phyloP scores from a whole-genome alignment of 495 filamentous ascomycete species.

The Aspergillus avenaceus region DNA sequence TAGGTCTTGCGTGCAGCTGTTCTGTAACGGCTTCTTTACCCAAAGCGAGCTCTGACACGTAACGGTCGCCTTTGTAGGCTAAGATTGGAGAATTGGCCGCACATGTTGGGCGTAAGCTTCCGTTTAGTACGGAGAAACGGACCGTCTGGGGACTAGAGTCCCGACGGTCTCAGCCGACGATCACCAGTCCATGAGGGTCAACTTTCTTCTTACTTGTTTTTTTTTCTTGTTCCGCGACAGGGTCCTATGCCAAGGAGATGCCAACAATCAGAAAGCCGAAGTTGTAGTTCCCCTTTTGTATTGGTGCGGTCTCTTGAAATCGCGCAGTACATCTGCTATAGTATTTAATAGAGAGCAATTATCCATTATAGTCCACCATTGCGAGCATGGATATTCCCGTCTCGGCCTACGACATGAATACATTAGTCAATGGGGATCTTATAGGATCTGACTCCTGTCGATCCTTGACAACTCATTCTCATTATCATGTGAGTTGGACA shows the following conservation, averaged over 20 bases:
- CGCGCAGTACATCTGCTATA: background rate
- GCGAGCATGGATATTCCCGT: background rate
- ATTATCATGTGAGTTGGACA: too few relatives aligned
- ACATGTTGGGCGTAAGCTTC: background rate
- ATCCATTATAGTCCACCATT: too few relatives aligned
- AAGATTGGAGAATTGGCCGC: background rate
- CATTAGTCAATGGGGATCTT: background rate
- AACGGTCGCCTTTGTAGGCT: background rate
- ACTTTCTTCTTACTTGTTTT: too few relatives aligned
- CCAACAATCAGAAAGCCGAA: too few relatives aligned
- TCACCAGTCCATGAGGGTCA: background rate
- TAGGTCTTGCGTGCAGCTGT: background rate
- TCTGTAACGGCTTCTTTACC: background rate
- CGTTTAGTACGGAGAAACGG: too few relatives aligned
- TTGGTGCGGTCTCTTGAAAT: too few relatives aligned
- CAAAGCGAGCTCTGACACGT: too few relatives aligned
- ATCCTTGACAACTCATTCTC: background rate
- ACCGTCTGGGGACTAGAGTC: too few relatives aligned
- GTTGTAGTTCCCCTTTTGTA: too few relatives aligned
- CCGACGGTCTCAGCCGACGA: background rate
- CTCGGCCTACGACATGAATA: background rate
- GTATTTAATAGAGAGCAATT: too few relatives aligned
- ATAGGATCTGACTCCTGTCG: background rate
- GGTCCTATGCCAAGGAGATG: too few relatives aligned
- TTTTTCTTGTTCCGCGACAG: too few relatives aligned